A percentile compares a stretch with the other conserved stretches of the same genome.
Conservation (phyloP, 768 basidiomycete genomes). For the Hygrophoropsis aurantiaca region DNA sequence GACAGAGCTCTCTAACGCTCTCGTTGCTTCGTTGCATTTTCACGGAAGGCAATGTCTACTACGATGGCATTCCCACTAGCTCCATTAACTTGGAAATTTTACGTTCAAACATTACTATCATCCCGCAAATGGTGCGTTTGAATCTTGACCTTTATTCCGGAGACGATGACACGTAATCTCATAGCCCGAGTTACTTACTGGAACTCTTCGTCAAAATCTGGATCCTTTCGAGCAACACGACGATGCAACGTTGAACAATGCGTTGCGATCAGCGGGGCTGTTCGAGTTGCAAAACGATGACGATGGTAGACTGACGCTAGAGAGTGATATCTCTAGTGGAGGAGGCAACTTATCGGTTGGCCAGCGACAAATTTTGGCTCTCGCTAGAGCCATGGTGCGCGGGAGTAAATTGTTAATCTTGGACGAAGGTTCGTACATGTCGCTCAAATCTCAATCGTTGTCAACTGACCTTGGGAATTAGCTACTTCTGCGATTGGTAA, state of each 20-base stretch:
- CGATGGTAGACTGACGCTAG: conserved; percentile 38
- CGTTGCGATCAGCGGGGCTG: conserved; percentile 40
- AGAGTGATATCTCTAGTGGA: conserved; percentile 40
- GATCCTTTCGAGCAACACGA: conserved; percentile 52
- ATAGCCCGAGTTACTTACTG: conserved; percentile 41
- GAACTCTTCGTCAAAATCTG: conserved; percentile 46
- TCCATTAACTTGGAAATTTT: conserved; percentile 55
- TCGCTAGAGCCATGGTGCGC: conserved; percentile 42
- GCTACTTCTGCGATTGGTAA: conserved; percentile 48
- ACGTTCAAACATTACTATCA: conserved; percentile 60
- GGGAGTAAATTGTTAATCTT: conserved; percentile 46
- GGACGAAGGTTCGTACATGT: conserved; percentile 37
- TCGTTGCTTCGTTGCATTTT: conserved; percentile 51
- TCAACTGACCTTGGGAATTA: conserved; percentile 8
- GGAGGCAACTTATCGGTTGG: conserved; percentile 40
- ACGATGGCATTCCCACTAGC: conserved; percentile 51
- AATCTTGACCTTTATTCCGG: not conserved
- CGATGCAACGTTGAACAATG: conserved; percentile 40
- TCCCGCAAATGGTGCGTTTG: conserved; percentile 37
- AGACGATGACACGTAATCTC: not conserved
- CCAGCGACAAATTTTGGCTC: conserved; percentile 48
- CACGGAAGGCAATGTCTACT: conserved; percentile 49
- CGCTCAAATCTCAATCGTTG: too few species aligned
- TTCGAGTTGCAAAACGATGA: conserved; percentile 22
- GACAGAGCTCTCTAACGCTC: conserved; percentile 49